Conservation (phyloP, 2,329 filamentous ascomycete species). For the Diaporthe australafricana region DNA sequence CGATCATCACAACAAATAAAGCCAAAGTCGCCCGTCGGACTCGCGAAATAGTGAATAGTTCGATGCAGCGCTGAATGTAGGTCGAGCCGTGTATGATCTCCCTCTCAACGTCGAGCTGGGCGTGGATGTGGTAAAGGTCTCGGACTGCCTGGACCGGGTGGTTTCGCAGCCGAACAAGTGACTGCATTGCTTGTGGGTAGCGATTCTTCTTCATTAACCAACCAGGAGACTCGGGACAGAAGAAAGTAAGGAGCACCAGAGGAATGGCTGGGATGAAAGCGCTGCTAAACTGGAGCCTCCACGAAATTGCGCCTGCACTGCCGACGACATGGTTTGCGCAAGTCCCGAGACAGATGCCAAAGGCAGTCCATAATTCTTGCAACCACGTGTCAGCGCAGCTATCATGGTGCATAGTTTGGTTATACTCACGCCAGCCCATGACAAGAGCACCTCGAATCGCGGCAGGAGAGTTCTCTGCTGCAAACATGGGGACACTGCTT, state of each 20-base stretch:
- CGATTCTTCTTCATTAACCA: constrained; percentile 74
- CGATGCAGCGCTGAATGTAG: constrained; percentile 63
- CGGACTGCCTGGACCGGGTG: constrained; percentile 69
- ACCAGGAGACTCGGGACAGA: constrained; percentile 74
- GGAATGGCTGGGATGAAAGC: constrained; percentile 75
- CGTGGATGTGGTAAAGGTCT: constrained; percentile 68
- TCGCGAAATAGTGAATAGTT: constrained; percentile 69
- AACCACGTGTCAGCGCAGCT: constrained; percentile 52
- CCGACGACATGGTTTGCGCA: constrained; percentile 74
- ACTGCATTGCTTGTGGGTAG: constrained; percentile 65
- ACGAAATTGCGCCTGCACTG: constrained; percentile 67
- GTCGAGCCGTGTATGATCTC: constrained; percentile 47
- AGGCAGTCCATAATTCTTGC: constrained; percentile 67
- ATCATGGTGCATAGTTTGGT: constrained; percentile 57
- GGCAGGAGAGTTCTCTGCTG: constrained; percentile 63
- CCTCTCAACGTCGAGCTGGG: constrained; percentile 60
- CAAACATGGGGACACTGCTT: constrained; percentile 68
- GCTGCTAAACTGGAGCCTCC: constrained; percentile 73
- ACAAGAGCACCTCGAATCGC: constrained; percentile 65
- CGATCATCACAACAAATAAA: constrained; percentile 76
- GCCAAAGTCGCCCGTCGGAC: constrained; percentile 73
- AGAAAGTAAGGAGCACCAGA: constrained; percentile 65
- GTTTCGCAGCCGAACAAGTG: constrained; percentile 68
- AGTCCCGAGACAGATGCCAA: constrained; percentile 64
- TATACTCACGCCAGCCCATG: constrained; percentile 65